Conservation (phyloP, 148 eudicot genomes). For the Chenopodium suecicum region DNA sequence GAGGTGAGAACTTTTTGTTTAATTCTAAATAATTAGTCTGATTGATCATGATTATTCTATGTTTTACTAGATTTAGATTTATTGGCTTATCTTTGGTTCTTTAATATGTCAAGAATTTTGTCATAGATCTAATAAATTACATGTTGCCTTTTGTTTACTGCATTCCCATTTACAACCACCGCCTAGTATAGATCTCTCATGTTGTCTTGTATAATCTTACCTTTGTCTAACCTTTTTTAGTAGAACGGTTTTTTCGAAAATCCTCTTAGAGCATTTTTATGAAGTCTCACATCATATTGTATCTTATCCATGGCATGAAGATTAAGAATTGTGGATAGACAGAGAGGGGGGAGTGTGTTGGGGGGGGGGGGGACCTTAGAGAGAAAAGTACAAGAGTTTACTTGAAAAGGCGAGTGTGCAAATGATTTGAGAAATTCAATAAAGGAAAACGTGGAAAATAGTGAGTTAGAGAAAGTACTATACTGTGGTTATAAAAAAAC, state of each 20-base stretch:
- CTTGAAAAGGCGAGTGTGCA: too few species aligned
- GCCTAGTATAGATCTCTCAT: background rate
- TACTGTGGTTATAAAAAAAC: too few species aligned
- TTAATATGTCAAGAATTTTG: background rate
- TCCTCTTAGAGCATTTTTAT: background rate
- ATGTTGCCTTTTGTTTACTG: background rate
- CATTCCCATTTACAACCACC: background rate
- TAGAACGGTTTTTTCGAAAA: background rate
- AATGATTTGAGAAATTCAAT: too few species aligned
- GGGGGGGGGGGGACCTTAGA: too few species aligned
- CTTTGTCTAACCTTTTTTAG: background rate
- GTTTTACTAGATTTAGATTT: background rate
- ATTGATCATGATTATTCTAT: background rate
- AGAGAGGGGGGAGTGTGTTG: too few species aligned
- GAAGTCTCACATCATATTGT: too few species aligned
- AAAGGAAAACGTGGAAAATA: too few species aligned
- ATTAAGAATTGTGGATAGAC: too few species aligned
- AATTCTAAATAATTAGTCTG: background rate
- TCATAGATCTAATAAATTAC: background rate
- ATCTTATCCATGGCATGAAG: too few species aligned
- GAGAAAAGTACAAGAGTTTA: too few species aligned
- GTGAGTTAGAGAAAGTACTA: too few species aligned
- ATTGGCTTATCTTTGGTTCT: background rate
- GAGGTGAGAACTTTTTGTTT: slow-evolving; percentile 44
- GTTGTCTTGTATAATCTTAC: background rate